Conservation (phyloP, 768 basidiomycete genomes). For the Lyophyllum decastes region DNA sequence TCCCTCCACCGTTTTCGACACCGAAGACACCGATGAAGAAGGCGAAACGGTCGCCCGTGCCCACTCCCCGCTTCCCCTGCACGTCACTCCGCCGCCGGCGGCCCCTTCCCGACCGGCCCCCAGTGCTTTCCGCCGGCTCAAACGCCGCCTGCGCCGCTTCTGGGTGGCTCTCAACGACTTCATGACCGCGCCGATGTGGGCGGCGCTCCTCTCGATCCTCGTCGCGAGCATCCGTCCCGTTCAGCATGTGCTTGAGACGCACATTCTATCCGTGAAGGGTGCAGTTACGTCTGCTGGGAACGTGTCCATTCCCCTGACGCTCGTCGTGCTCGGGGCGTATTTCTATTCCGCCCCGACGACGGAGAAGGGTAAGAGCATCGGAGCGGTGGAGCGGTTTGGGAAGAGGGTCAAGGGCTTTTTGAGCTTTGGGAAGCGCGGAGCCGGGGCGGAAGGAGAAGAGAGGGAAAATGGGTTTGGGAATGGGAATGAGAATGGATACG, state of each 20-base stretch:
- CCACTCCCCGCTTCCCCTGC: too few species aligned
- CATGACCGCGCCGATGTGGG: conserved; percentile 90
- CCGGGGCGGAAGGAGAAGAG: too few species aligned
- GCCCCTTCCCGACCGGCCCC: too few species aligned
- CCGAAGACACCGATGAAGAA: conserved; percentile 10
- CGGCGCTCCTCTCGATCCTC: conserved; percentile 70
- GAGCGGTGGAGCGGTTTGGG: conserved; percentile 34
- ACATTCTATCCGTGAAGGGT: conserved; percentile 66
- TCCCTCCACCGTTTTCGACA: background rate
- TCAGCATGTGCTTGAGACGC: conserved; percentile 67
- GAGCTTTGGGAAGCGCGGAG: conserved; percentile 26
- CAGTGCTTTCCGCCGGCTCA: conserved; percentile 17
- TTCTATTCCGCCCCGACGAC: conserved; percentile 56
- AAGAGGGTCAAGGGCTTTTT: conserved; percentile 47
- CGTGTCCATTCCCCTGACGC: conserved; percentile 85
- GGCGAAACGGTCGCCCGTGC: background rate
- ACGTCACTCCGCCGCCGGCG: too few species aligned
- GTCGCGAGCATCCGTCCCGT: conserved; percentile 78
- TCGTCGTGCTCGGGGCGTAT: conserved; percentile 92
- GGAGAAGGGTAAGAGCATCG: background rate
- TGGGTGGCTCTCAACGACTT: conserved; percentile 59
- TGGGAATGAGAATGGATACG: conserved; percentile 1
- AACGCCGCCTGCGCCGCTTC: conserved; percentile 24
- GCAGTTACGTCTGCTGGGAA: conserved; percentile 69
- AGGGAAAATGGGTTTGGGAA: conserved; percentile 5